Percentiles rank a stretch among this genome's conserved stretches.
These are phyloP conservation scores for Schizopora paradoxa DNA, from an alignment of 1,284 basidiomycete species.

Conservation along the genomic window DNA sequence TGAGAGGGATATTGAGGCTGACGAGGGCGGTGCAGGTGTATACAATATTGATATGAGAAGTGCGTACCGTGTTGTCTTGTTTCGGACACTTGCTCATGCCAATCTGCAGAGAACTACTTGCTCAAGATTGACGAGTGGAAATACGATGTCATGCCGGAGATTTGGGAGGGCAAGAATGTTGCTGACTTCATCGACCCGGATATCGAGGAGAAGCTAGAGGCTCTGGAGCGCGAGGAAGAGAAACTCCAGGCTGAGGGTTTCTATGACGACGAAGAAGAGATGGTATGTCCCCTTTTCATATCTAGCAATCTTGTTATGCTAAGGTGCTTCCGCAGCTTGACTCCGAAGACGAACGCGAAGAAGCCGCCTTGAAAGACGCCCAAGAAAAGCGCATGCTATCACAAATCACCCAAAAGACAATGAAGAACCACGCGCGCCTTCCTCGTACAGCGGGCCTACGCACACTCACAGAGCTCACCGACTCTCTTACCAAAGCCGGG, in stretches of 20 bases:
- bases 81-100: conserved; percentile 11
- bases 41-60: conserved; percentile 88
- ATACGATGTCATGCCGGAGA: conserved; percentile 91
- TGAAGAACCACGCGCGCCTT: conserved; percentile 81
- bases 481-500: conserved; percentile 80
- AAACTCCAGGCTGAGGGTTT: conserved; percentile 90
- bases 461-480: conserved; percentile 82
- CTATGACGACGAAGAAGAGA: conserved; percentile 86
- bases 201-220: conserved; percentile 94
- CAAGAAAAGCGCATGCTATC: conserved; percentile 75
- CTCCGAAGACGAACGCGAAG: conserved; percentile 89
- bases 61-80: conserved; percentile 34
- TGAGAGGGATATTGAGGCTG: conserved; percentile 75
- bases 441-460: conserved; percentile 85
- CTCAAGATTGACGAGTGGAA: conserved; percentile 94
- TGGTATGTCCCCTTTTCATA: conserved; percentile 42
- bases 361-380: conserved; percentile 57
- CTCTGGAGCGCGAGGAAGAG: conserved; percentile 96
- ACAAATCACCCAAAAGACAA: conserved; percentile 79
- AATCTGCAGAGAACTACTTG: conserved; percentile 75
- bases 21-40: conserved; percentile 84
- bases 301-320: conserved; percentile 2
- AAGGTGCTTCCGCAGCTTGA: too few species aligned
- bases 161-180: conserved; percentile 97
- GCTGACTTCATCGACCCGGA: conserved; percentile 99